Conservation (phyloP, 306 rosid species). For the Canavalia ensiformis region DNA sequence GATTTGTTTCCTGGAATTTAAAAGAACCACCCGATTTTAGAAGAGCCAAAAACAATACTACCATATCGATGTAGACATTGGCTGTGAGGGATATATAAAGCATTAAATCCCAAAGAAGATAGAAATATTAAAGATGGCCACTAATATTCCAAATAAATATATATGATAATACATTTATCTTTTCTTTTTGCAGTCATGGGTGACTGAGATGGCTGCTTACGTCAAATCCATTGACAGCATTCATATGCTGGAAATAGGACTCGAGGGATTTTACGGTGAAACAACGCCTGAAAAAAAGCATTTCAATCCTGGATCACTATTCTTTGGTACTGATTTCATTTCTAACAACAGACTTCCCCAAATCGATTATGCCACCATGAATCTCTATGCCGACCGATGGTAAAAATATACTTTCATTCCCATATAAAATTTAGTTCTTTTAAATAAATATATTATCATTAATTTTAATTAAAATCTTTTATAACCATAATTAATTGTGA, state of each 20-base stretch:
- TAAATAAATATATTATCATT: too few relatives aligned
- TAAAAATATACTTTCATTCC: not conserved
- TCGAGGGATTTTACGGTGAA: conserved; percentile 59
- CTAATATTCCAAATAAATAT: not conserved
- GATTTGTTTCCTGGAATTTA: not conserved
- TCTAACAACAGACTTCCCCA: conserved; percentile 50
- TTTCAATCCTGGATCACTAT: conserved; percentile 51
- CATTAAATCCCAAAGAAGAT: conserved; percentile 2
- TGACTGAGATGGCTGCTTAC: conserved; percentile 53
- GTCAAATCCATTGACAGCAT: conserved; percentile 53
- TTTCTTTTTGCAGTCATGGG: conserved; percentile 50
- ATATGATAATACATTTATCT: not conserved
- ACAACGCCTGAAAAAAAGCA: conserved; percentile 43
- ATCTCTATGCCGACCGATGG: conserved; percentile 58
- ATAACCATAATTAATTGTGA: too few relatives aligned
- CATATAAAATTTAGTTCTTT: not conserved
- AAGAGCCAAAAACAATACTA: conserved; percentile 9
- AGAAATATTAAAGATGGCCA: conserved; percentile 11
- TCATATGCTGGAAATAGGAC: conserved; percentile 54
- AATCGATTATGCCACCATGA: conserved; percentile 57
- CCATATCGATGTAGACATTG: conserved; percentile 6
- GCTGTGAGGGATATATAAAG: not conserved
- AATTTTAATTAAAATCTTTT: too few relatives aligned
- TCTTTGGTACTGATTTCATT: conserved; percentile 57
- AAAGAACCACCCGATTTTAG: conserved; percentile 5